Conservation (phyloP, 139 green algal genomes). For the Chlorella sp. region DNA sequence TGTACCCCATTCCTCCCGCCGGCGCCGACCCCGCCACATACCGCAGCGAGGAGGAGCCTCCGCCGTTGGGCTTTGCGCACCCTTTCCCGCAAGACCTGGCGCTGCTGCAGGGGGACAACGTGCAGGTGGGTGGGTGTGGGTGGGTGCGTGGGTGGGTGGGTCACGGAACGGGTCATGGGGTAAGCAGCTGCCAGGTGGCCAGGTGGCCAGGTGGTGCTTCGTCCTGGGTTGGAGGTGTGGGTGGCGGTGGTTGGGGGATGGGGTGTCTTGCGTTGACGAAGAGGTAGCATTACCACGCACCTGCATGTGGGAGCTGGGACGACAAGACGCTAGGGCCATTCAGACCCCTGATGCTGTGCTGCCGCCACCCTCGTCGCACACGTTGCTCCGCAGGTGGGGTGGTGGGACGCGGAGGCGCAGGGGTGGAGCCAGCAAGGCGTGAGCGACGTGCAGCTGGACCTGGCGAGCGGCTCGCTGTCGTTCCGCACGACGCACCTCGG, state of each 20-base stretch:
- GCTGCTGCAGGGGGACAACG: constrained; percentile 5
- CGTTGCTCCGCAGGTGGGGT: constrained; percentile 48
- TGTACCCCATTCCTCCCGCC: constrained; percentile 67
- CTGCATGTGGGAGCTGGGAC: too few relatives aligned
- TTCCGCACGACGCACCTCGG: constrained; percentile 60
- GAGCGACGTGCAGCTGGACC: constrained; percentile 33
- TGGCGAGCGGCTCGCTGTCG: constrained; percentile 22
- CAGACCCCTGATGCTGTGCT: too few relatives aligned
- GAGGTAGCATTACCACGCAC: too few relatives aligned
- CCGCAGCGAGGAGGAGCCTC: constrained; percentile 45
- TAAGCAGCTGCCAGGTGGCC: too few relatives aligned
- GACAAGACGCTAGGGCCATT: too few relatives aligned
- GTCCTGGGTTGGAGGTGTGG: too few relatives aligned
- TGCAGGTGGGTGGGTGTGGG: background rate
- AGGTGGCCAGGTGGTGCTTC: too few relatives aligned
- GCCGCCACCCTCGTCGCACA: too few relatives aligned
- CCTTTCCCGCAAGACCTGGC: constrained; percentile 30
- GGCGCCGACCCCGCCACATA: constrained; percentile 54
- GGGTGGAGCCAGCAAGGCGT: constrained; percentile 55
- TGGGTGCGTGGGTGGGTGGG: background rate
- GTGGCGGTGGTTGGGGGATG: too few relatives aligned
- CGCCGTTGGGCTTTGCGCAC: constrained; percentile 48
- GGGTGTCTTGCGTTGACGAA: too few relatives aligned
- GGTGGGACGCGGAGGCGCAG: constrained; percentile 41
- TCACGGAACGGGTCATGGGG: background rate